Conservation (phyloP, 148 eudicot genomes). For the Cornus controversa region DNA sequence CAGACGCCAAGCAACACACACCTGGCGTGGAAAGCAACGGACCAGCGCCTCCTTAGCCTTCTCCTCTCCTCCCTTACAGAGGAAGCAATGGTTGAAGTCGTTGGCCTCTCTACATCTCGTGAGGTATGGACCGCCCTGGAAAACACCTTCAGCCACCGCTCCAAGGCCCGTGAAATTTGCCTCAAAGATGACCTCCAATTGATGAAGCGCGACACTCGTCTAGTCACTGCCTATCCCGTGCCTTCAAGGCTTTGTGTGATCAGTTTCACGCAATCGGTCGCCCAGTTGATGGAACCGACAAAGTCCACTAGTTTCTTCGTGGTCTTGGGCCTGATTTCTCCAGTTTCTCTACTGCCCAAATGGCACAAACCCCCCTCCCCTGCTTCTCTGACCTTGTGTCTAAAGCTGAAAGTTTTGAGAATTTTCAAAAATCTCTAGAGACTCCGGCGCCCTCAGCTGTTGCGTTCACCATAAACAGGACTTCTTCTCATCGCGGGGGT, state of each 20-base stretch:
- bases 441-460: background rate
- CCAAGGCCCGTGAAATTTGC: background rate
- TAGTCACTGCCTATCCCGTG: background rate
- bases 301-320: background rate
- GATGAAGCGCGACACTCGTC: background rate
- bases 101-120: background rate
- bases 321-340: background rate
- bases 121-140: slow-evolving; percentile 1
- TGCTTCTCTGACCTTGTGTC: background rate
- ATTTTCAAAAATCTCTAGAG: background rate
- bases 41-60: background rate
- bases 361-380: background rate
- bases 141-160: background rate
- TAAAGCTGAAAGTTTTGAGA: background rate
- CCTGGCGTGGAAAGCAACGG: background rate
- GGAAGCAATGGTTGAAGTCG: background rate
- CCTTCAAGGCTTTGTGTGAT: background rate
- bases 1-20: background rate
- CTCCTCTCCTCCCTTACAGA: background rate
- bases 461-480: no score
- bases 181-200: background rate
- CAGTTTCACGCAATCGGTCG: background rate
- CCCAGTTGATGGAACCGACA: background rate
- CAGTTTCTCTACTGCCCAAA: background rate
- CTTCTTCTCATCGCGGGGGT: background rate